Evolutionary conservation across 768 basidiomycete genomes (phyloP).

Genomic region (Kockovaella imperatae): DNA sequence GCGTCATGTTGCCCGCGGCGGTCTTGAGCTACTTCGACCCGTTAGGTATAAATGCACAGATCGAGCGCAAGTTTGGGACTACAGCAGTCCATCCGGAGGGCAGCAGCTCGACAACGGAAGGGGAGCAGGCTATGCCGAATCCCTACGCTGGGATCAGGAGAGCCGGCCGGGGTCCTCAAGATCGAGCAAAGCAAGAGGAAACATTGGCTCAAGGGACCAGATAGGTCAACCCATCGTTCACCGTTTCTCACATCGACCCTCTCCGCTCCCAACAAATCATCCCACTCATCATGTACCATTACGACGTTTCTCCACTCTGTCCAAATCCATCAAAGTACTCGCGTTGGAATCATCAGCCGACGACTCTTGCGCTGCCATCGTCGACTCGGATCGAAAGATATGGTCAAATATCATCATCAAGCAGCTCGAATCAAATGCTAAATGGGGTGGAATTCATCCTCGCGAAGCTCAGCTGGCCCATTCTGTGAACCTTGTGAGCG

Average conservation of each 20-base stretch:
- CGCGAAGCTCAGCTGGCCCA: constrained; percentile 68
- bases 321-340: constrained; percentile 40
- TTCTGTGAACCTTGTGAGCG: constrained; percentile 63
- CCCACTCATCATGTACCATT: too few relatives aligned
- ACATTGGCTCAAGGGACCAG: too few relatives aligned
- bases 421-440: constrained; percentile 55
- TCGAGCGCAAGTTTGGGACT: background rate
- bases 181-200: too few relatives aligned
- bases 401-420: constrained; percentile 80
- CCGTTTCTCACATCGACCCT: too few relatives aligned
- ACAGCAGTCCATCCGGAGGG: background rate
- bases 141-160: too few relatives aligned
- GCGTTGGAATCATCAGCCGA: constrained; percentile 79
- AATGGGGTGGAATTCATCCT: constrained; percentile 45
- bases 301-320: too few relatives aligned
- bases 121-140: too few relatives aligned
- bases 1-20: background rate
- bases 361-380: constrained; percentile 84
- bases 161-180: too few relatives aligned
- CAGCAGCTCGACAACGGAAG: too few relatives aligned
- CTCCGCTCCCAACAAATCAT: too few relatives aligned
- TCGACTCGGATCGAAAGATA: constrained; percentile 58
- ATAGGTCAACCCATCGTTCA: too few relatives aligned
- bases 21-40: background rate
- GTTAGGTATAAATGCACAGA: background rate